phyloP scores from a whole-genome alignment of 192 early-diverging fungal species.

The Mortierella antarctica region DNA sequence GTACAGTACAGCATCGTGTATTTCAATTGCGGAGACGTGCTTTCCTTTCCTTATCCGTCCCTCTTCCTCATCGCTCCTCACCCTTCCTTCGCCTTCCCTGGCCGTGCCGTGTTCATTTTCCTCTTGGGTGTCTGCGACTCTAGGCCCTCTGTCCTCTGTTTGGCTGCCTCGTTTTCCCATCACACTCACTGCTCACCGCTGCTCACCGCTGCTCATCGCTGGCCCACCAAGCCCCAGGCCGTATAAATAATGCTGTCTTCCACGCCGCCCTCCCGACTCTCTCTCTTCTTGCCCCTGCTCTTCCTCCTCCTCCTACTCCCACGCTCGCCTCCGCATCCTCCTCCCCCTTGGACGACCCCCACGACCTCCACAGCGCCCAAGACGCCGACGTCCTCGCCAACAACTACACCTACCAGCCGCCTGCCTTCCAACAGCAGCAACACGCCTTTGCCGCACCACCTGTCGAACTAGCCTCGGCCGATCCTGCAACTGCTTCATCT shows the following conservation, averaged over 20 bases:
- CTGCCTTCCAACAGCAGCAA: conserved; percentile 22
- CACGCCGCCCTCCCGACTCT: conserved; percentile 11
- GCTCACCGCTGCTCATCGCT: background rate
- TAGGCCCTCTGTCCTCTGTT: background rate
- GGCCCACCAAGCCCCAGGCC: background rate
- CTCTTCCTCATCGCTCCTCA: background rate
- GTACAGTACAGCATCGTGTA: too few relatives aligned
- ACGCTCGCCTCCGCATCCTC: conserved; percentile 5
- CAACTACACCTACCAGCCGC: conserved; percentile 18
- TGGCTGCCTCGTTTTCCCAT: background rate
- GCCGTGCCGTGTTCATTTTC: too few relatives aligned
- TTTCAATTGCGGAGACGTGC: background rate
- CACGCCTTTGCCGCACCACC: conserved; percentile 19
- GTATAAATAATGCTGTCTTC: conserved; percentile 10
- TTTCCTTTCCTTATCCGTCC: conserved; percentile 26
- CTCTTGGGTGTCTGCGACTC: background rate
- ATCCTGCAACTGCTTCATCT: background rate
- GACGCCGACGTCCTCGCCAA: conserved; percentile 8
- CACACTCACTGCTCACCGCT: background rate
- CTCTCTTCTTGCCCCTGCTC: conserved; percentile 5
- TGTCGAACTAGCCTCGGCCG: background rate
- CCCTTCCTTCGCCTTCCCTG: background rate
- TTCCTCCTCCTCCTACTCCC: conserved; percentile 5
- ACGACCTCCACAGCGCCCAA: background rate
- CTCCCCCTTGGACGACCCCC: conserved; percentile 8